Percentiles rank a stretch among this genome's conserved stretches.
These are phyloP conservation scores for Colletotrichum orchidophilum DNA, from an alignment of 2,329 filamentous ascomycete species.

Conservation along the genomic window DNA sequence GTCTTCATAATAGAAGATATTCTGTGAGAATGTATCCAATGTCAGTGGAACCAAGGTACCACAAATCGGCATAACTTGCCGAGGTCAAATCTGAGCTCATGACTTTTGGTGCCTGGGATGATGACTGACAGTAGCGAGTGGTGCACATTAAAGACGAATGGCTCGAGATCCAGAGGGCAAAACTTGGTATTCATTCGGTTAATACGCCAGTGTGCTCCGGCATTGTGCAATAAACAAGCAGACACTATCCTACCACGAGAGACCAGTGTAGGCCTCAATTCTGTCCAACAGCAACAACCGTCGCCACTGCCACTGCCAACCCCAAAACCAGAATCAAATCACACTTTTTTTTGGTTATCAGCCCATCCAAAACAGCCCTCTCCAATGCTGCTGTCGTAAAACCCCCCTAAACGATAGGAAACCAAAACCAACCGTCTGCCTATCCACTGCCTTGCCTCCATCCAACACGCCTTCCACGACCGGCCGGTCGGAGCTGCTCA, in stretches of 20 bases:
- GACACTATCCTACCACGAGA: conserved; percentile 26
- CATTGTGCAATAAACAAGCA: conserved; percentile 9
- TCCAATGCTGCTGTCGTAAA: background rate
- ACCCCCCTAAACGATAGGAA: background rate
- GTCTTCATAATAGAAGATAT: background rate
- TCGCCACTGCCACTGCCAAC: background rate
- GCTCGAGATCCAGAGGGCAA: background rate
- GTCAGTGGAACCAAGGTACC: no score
- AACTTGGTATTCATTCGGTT: background rate
- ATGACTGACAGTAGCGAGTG: no score
- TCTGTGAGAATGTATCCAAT: background rate
- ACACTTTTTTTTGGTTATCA: background rate
- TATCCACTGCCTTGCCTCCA: background rate
- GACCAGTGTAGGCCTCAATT: background rate
- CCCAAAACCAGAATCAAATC: background rate
- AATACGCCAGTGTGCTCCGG: conserved; percentile 13
- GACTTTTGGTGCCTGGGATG: no score
- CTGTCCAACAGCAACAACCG: background rate
- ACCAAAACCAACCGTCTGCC: background rate
- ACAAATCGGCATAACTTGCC: background rate
- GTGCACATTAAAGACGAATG: no score
- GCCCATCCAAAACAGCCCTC: background rate
- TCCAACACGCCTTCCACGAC: background rate
- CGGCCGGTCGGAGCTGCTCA: background rate
- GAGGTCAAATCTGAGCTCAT: no score